Percentiles rank a stretch among this genome's conserved stretches.
Conservation (phyloP, 176 grass and related monocot species). For the Triticum timopheevii region DNA sequence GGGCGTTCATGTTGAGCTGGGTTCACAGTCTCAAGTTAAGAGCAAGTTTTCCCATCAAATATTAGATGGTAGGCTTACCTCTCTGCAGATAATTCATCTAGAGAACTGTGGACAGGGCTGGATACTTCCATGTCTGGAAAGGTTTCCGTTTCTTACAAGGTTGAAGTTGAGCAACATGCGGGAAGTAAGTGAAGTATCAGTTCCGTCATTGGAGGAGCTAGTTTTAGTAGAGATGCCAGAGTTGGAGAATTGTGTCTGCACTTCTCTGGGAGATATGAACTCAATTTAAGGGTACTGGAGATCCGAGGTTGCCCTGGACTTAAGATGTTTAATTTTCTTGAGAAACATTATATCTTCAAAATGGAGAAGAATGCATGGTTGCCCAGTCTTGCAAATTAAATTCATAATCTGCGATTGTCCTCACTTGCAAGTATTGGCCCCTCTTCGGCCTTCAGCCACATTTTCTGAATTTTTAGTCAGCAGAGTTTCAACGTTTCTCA, state of each 20-base stretch:
- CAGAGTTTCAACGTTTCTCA: neutral
- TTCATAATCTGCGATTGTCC: neutral
- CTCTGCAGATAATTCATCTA: too few species aligned
- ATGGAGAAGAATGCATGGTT: too few species aligned
- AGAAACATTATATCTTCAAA: neutral
- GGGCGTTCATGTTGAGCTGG: too few species aligned
- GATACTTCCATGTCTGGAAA: neutral
- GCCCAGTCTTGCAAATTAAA: too few species aligned
- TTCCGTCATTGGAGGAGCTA: conserved; percentile 5
- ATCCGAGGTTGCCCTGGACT: neutral
- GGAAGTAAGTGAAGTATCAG: neutral
- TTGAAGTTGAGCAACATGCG: neutral
- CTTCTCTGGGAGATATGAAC: neutral
- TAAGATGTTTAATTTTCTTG: neutral
- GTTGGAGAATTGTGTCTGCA: neutral
- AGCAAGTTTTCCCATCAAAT: too few species aligned
- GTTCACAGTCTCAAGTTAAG: too few species aligned
- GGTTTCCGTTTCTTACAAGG: neutral
- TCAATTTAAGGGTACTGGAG: conserved; percentile 10
- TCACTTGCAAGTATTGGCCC: neutral
- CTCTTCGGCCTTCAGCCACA: neutral
- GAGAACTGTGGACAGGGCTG: neutral
- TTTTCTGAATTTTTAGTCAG: conserved; percentile 8
- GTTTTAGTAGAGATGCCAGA: neutral
- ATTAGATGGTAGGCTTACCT: neutral